Evolutionary conservation across 106 monocot species (phyloP).

Genomic region (Platanthera guangdongensis): DNA sequence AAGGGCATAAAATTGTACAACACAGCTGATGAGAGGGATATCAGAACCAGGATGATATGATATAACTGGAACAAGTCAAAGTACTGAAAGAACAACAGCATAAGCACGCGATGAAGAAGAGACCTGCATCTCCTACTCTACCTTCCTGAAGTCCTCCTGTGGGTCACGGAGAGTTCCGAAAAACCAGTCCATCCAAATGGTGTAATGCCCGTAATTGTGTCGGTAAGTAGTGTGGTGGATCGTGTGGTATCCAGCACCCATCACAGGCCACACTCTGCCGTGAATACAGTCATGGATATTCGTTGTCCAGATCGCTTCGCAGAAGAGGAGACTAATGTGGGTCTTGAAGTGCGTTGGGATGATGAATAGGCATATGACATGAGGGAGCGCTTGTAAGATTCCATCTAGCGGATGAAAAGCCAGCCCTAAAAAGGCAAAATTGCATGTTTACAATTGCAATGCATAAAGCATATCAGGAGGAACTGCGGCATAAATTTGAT

Average conservation of each 20-base stretch:
- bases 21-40: too few species aligned
- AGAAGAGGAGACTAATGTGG: conserved; percentile 41
- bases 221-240: conserved; percentile 67
- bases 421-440: conserved; percentile 22
- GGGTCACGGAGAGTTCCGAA: conserved; percentile 56
- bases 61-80: too few species aligned
- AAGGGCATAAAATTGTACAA: too few species aligned
- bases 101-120: neutral
- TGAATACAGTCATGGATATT: conserved; percentile 70
- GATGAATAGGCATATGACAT: conserved; percentile 46
- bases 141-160: conserved; percentile 22
- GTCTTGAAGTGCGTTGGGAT: conserved; percentile 52
- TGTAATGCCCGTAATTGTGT: conserved; percentile 72
- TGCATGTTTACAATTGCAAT: neutral
- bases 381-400: conserved; percentile 46
- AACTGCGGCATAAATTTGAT: too few species aligned
- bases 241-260: conserved; percentile 73
- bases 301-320: conserved; percentile 56
- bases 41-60: too few species aligned
- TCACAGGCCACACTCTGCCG: conserved; percentile 53
- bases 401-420: conserved; percentile 65
- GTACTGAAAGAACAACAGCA: too few species aligned
- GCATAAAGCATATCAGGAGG: neutral
- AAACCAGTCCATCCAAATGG: conserved; percentile 60
- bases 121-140: neutral